A percentile compares a stretch with the other conserved stretches of the same genome.
These are phyloP conservation scores for Alternaria triticina DNA, from an alignment of 2,329 filamentous ascomycete species.

Conservation along the genomic window DNA sequence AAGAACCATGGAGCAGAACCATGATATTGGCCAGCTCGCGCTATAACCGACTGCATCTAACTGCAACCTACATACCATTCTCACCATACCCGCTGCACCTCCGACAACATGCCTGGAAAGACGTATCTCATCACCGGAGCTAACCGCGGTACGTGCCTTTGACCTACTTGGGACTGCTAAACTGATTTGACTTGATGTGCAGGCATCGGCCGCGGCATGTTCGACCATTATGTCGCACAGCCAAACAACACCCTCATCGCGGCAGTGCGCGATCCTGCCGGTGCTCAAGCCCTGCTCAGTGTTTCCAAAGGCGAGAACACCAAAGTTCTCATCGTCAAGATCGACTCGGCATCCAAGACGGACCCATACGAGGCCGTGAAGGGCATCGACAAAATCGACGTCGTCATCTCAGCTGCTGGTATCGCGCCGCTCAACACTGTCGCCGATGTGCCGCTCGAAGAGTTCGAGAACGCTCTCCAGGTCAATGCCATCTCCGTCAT, in stretches of 20 bases:
- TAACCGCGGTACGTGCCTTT: background rate
- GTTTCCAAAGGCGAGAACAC: background rate
- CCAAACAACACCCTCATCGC: background rate
- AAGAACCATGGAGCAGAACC: background rate
- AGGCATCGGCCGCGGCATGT: background rate
- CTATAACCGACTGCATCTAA: background rate
- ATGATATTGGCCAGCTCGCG: background rate
- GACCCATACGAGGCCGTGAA: background rate
- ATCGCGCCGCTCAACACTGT: background rate
- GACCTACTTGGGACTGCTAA: background rate
- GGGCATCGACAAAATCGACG: background rate
- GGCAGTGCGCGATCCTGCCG: background rate
- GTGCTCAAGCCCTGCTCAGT: background rate
- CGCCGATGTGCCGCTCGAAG: background rate
- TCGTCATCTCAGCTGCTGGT: background rate
- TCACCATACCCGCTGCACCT: background rate
- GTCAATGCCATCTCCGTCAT: background rate
- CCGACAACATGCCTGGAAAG: background rate
- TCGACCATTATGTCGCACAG: background rate
- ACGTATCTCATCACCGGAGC: background rate
- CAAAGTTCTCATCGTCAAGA: background rate
- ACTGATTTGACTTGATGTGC: background rate
- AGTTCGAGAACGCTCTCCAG: background rate
- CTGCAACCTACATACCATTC: background rate
- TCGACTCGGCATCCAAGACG: background rate